A percentile compares a stretch with the other conserved stretches of the same genome.
phyloP scores from a whole-genome alignment of 1,284 basidiomycete species.

The Quambalaria eucalypti region DNA sequence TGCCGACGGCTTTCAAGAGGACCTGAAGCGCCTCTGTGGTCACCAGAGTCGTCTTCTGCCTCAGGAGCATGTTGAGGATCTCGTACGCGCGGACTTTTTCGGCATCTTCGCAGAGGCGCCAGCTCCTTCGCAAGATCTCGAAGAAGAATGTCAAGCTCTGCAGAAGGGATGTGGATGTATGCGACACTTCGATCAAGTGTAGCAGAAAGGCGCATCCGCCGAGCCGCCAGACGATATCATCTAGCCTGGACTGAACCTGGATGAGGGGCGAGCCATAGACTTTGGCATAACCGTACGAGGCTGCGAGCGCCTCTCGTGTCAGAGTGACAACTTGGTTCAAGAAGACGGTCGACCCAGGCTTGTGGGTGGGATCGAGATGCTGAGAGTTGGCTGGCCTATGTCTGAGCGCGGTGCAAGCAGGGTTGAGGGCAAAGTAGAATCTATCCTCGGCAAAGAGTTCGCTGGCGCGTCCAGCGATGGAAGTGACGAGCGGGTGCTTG shows the following conservation, averaged over 20 bases:
- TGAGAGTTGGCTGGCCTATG: background rate
- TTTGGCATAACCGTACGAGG: constrained; percentile 21
- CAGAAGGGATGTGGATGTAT: constrained; percentile 56
- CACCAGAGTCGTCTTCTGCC: constrained; percentile 64
- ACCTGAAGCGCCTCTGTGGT: constrained; percentile 67
- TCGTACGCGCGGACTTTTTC: constrained; percentile 56
- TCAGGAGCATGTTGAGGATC: constrained; percentile 65
- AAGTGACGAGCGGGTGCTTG: constrained; percentile 21
- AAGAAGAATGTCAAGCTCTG: constrained; percentile 63
- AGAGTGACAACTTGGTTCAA: constrained; percentile 26
- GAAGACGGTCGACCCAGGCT: constrained; percentile 15
- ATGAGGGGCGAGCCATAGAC: constrained; percentile 49
- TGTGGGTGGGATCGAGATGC: constrained; percentile 9
- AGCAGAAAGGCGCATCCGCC: constrained; percentile 72
- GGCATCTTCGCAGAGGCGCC: constrained; percentile 54
- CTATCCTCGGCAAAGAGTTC: constrained; percentile 21
- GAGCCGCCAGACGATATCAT: constrained; percentile 69
- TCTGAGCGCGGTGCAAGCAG: constrained; percentile 11
- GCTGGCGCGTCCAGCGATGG: constrained; percentile 21
- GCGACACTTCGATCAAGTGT: constrained; percentile 67
- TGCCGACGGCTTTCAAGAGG: constrained; percentile 71
- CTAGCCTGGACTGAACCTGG: constrained; percentile 59
- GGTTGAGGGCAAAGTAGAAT: constrained; percentile 30
- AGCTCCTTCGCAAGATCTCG: constrained; percentile 69
- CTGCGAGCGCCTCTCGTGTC: constrained; percentile 17